These are phyloP conservation scores for Berberis vulgaris DNA, from an alignment of 164 flowering plant genomes.

Conservation along the genomic window DNA sequence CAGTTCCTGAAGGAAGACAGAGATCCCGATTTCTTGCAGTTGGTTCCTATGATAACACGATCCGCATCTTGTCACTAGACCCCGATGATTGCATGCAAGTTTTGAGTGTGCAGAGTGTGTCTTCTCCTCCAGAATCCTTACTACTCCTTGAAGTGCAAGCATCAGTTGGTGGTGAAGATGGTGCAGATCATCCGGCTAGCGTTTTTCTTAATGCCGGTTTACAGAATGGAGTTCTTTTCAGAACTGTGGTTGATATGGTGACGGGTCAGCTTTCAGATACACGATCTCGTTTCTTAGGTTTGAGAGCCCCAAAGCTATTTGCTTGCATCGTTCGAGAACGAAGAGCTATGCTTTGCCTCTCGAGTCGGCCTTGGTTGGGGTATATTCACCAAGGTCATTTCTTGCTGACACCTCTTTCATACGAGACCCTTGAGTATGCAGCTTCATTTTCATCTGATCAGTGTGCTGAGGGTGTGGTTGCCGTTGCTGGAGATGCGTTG, in stretches of 20 bases:
- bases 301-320: conserved; percentile 90
- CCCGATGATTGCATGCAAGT: conserved; percentile 98
- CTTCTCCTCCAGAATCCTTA: conserved; percentile 91
- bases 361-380: conserved; percentile 98
- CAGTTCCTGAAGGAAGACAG: conserved; percentile 98
- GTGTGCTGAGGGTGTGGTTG: conserved; percentile 97
- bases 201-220: conserved; percentile 95
- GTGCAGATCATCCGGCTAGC: conserved; percentile 98
- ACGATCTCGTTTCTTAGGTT: conserved; percentile 91
- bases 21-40: conserved; percentile 98
- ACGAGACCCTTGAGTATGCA: conserved; percentile 92
- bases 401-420: conserved; percentile 85
- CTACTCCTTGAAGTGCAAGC: conserved; percentile 98
- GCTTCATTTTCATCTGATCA: conserved; percentile 98
- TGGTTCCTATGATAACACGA: conserved; percentile 91
- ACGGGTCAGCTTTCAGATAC: conserved; percentile 98
- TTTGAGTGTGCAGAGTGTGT: conserved; percentile 90
- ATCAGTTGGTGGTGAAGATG: conserved; percentile 92
- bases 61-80: conserved; percentile 87
- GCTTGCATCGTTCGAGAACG: conserved; percentile 72
- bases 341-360: conserved; percentile 92
- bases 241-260: conserved; percentile 98
- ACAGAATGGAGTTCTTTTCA: conserved; percentile 85
- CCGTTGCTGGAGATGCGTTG: conserved; percentile 94
- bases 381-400: conserved; percentile 97